Base-by-base conservation (phyloP, 192 early-diverging fungal genomes). In the Mycoemilia scoparia region DNA sequence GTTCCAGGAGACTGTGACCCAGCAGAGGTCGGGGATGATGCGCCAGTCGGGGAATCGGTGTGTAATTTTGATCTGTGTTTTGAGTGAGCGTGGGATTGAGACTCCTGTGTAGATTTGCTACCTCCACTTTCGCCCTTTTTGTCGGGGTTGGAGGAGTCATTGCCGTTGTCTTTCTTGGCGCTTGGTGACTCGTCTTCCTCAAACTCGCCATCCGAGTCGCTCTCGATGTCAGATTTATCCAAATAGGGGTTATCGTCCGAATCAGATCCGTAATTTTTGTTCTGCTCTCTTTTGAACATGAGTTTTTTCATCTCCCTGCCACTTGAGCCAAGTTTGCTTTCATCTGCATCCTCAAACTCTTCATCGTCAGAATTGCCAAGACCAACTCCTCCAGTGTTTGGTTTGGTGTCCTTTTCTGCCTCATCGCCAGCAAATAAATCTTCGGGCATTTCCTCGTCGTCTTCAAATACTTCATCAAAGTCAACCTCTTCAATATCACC, bases 401-500 rank as follows among this genome's bases (percentile, higher is more conserved):
- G 19, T 26, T 3, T 31, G 45, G 23, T 41, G 51, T 76, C 71
- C 32, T 60, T 64, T 23, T 77, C 75, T 7, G 76, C 75, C 27
- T 77, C 73, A 34, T 77, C 72, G 23, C 57, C 64, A 39, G 72
- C 75, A 32, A 74, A 68, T 24, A 29, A 49, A 15, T 80, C 79
- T 20, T 66, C 68, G 20, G 62, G 67, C 22, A 57, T 66, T 38
- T 84, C 81, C 50, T 84, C 81, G 38, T 84, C 81, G 36, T 82
- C 79, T 31, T 82, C 75, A 52, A 77, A 84, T 20, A 73, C 76
- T 40, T 79, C 73, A 29, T 84, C 82, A 51, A 71, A 84, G 46
- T 77, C 77, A 32, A 79, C 49, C 38, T 82, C 79, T 33, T 83
- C 79, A 19, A 50, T 58, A 46, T 68, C 77, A 4, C 54, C 60